phyloP scores from a whole-genome alignment of 805 yeast species.

The Candida ortonii region DNA sequence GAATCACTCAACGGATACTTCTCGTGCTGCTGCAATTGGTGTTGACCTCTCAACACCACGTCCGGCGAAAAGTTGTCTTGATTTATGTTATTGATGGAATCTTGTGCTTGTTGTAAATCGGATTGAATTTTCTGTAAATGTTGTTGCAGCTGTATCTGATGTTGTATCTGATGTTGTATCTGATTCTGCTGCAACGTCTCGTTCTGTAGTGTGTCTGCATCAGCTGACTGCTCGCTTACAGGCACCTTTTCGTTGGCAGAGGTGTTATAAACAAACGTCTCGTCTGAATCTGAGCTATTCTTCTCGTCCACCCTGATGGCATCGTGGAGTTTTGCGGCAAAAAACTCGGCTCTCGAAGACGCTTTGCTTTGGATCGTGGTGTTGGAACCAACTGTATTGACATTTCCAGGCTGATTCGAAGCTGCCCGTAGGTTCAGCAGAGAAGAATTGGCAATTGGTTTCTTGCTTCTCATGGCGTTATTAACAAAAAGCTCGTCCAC shows the following conservation, averaged over 20 bases:
- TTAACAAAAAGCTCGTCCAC: slow-evolving; percentile 7
- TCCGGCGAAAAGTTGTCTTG: slow-evolving; percentile 3
- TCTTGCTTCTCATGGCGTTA: slow-evolving; percentile 12
- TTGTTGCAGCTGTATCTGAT: slow-evolving; percentile 9
- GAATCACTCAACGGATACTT: too few species aligned
- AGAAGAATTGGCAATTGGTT: slow-evolving; percentile 21
- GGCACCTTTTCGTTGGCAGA: slow-evolving; percentile 17
- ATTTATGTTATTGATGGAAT: slow-evolving; percentile 10
- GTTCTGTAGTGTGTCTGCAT: slow-evolving; percentile 26
- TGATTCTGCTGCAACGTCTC: slow-evolving; percentile 13
- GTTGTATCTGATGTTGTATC: slow-evolving; percentile 6
- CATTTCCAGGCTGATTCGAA: slow-evolving; percentile 18
- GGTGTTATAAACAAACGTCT: slow-evolving; percentile 91
- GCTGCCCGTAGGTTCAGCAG: slow-evolving; percentile 27
- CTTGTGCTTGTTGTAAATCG: slow-evolving; percentile 1
- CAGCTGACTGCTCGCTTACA: slow-evolving; percentile 5
- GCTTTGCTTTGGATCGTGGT: slow-evolving; percentile 40
- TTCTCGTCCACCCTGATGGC: slow-evolving; percentile 89
- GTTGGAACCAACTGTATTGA: slow-evolving; percentile 26
- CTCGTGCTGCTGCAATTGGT: too few species aligned
- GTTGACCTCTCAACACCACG: slow-evolving; percentile 9
- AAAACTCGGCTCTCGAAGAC: slow-evolving; percentile 82
- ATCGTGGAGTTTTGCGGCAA: slow-evolving; percentile 91
- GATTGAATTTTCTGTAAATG: slow-evolving; percentile 14
- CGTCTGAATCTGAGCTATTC: slow-evolving; percentile 73